Evolutionary conservation across 257 asterid genomes (phyloP), one percentile per base, ranked within the genome.

Genomic region (Apocynum venetum): DNA sequence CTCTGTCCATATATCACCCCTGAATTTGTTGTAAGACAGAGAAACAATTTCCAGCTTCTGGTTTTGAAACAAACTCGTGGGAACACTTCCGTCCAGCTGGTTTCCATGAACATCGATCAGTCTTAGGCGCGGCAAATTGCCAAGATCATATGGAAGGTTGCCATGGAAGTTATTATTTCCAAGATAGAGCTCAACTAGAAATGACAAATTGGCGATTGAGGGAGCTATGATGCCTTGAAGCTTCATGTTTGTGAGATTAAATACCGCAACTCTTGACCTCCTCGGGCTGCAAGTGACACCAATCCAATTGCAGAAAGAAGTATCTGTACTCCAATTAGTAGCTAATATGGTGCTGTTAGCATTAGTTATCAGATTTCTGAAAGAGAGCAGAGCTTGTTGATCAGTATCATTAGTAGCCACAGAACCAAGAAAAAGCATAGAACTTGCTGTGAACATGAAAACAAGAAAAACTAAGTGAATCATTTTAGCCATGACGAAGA

Each of bases 161-260:
- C 79, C 84, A 1, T 68, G 79, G 51, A 81, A 56, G 35, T 4
- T 52, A 75, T 77, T 80, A 73, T 66, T 75, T 17, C 80, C 81
- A 25, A 81, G 68, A 73, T 81, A 77, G 12, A 81, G 87, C 14
- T 41, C 46, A 40, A 53, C 47, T 11, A 85, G 86, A 71, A 59
- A 80, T 8, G 88, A 82, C 3, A 85, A 78, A 40, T 85, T 85
- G 6, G 56, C 84, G 36, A 85, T n/a, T 0, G 84, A 77, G 10
- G 88, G 76, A 77, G 88, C 68, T 19, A 85, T 65, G 40, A 31
- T 55, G 8, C 88, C 88, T 75, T 77, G 72, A 73, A 82, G 83
- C 35, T 77, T 79, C 83, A 82, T 80, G 77, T 74, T 71, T 0
- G 83, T 17, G 11, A 85, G 86, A 49, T 51, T 80, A 57, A 85